These are phyloP conservation scores for Chaetomium strumarium DNA, from an alignment of 2,329 filamentous ascomycete genomes.

Conservation along the genomic window DNA sequence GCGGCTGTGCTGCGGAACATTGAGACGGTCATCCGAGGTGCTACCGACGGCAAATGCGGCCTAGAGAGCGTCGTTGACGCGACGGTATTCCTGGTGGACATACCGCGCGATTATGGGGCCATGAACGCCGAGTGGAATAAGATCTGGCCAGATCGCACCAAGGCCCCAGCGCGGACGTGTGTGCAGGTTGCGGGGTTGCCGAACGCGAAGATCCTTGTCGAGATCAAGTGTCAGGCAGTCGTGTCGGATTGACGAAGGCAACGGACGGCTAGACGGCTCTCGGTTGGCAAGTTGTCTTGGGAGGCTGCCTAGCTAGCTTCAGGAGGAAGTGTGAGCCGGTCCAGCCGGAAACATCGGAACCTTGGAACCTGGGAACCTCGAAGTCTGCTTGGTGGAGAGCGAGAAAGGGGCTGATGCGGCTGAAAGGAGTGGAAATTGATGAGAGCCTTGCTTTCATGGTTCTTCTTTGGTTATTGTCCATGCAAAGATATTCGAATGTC, in stretches of 20 bases:
- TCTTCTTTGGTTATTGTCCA: no score
- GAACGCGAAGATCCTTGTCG: constrained; percentile 29
- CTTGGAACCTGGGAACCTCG: no score
- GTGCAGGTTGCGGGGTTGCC: constrained; percentile 32
- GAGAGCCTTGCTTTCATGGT: no score
- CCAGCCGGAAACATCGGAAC: no score
- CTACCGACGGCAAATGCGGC: constrained; percentile 26
- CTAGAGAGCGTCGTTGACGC: constrained; percentile 31
- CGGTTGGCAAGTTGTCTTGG: no score
- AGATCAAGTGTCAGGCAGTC: constrained; percentile 30
- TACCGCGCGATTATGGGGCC: constrained; percentile 28
- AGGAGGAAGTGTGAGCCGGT: no score
- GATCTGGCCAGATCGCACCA: constrained; percentile 30
- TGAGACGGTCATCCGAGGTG: constrained; percentile 27
- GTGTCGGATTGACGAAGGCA: constrained; percentile 4
- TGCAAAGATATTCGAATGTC: no score
- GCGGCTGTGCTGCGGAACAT: constrained; percentile 32
- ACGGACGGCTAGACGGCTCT: no score
- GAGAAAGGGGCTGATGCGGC: no score
- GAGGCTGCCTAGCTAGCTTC: no score
- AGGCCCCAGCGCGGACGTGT: constrained; percentile 30
- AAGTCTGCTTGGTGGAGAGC: no score
- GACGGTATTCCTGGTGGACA: constrained; percentile 31
- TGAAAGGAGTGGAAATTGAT: no score
- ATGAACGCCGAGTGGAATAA: constrained; percentile 35